phyloP scores from a whole-genome alignment of 2,329 filamentous ascomycete genomes.

The Fusarium lyarnte region DNA sequence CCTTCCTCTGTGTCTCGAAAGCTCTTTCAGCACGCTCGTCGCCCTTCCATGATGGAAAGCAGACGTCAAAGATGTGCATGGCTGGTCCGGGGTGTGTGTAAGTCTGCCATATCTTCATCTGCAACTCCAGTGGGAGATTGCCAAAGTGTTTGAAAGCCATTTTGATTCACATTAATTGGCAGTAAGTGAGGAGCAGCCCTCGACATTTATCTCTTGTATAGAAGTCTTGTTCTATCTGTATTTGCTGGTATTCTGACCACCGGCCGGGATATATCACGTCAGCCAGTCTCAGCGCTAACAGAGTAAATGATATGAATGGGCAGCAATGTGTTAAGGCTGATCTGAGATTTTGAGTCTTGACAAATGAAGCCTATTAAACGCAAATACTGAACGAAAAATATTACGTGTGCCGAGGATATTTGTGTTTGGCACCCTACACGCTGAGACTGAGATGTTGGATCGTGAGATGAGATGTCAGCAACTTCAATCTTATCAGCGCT shows the following conservation, averaged over 20 bases:
- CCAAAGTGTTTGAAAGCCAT: slow-evolving; percentile 39
- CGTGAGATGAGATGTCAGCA: background rate
- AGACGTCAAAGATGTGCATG: slow-evolving; percentile 45
- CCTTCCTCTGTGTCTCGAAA: slow-evolving; percentile 5
- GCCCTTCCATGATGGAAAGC: slow-evolving; percentile 39
- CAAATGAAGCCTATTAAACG: background rate
- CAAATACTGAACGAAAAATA: background rate
- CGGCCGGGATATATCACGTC: background rate
- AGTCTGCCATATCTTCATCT: slow-evolving; percentile 39
- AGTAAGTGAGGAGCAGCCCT: no score
- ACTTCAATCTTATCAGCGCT: background rate
- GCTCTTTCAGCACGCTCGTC: slow-evolving; percentile 16
- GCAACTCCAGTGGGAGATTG: slow-evolving; percentile 37
- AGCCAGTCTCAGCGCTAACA: slow-evolving; percentile 29
- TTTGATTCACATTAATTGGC: background rate
- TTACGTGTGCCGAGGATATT: background rate
- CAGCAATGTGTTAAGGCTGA: background rate
- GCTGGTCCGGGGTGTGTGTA: slow-evolving; percentile 27
- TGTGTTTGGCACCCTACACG: background rate
- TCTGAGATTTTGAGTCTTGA: background rate
- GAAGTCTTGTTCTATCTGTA: background rate
- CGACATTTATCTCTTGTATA: background rate
- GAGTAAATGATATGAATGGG: background rate
- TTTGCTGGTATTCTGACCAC: background rate
- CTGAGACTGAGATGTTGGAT: background rate